These are phyloP conservation scores for Astrothelium macrocarpum DNA, from an alignment of 495 filamentous ascomycete species.

Conservation along the genomic window DNA sequence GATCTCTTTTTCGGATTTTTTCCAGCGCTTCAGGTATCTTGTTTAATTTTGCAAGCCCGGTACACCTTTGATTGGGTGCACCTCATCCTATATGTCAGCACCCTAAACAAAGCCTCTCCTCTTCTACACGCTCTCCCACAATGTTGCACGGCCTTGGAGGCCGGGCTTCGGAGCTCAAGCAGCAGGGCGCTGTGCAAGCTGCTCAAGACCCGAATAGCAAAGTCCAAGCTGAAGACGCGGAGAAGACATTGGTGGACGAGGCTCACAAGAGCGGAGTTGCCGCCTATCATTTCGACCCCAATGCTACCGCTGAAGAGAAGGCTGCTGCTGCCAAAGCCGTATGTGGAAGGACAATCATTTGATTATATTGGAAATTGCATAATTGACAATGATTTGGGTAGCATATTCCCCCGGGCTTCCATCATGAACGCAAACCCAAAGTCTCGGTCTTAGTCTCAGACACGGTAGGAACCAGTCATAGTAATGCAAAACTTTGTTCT, in stretches of 20 bases:
- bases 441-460: conserved; percentile 66
- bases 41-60: background rate
- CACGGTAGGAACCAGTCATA: conserved; percentile 37
- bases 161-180: conserved; percentile 55
- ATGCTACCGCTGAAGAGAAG: conserved; percentile 79
- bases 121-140: background rate
- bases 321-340: conserved; percentile 68
- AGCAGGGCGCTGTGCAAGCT: conserved; percentile 66
- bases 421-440: conserved; percentile 53
- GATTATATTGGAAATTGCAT: background rate
- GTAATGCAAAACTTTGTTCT: background rate
- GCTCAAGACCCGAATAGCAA: conserved; percentile 55
- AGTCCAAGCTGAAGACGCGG: conserved; percentile 59
- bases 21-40: background rate
- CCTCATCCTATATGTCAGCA: background rate
- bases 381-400: conserved; percentile 22
- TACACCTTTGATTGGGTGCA: background rate
- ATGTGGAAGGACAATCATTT: conserved; percentile 31
- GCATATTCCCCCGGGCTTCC: conserved; percentile 53
- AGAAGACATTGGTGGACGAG: conserved; percentile 63
- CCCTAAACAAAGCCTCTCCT: background rate
- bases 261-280: conserved; percentile 63
- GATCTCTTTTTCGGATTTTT: background rate
- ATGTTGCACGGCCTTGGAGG: conserved; percentile 15
- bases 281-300: conserved; percentile 77